Percentiles rank a stretch among this genome's conserved stretches.
These are phyloP conservation scores for Flaveria ramosissima DNA, from an alignment of 129 eudicot genomes.

Conservation along the genomic window DNA sequence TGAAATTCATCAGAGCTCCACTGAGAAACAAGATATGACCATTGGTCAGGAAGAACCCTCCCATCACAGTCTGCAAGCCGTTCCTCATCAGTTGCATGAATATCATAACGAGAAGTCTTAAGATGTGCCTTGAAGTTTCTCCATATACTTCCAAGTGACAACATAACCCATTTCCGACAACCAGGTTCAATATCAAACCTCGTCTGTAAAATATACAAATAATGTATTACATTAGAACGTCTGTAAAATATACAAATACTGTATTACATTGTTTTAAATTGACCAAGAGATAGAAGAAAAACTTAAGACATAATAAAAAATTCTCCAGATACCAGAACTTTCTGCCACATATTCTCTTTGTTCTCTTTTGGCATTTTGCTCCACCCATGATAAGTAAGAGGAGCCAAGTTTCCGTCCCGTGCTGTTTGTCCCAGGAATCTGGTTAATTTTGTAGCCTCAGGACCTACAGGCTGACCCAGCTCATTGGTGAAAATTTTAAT, in stretches of 20 bases:
- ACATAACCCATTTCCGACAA: conserved; percentile 48
- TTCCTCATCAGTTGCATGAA: conserved; percentile 49
- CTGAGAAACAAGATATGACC: conserved; percentile 45
- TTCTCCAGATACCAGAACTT: conserved; percentile 46
- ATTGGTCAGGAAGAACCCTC: conserved; percentile 64
- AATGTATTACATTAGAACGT: background rate
- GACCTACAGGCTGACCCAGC: conserved; percentile 52
- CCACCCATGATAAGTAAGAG: conserved; percentile 54
- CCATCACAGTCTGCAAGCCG: conserved; percentile 55
- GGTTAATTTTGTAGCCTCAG: conserved; percentile 42
- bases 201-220: conserved; percentile 31
- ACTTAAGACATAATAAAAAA: background rate
- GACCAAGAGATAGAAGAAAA: background rate
- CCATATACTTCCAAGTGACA: conserved; percentile 50
- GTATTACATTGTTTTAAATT: background rate
- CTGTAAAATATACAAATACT: conserved; percentile 20
- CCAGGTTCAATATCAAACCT: conserved; percentile 51
- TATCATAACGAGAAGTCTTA: conserved; percentile 39
- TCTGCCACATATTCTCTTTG: conserved; percentile 59
- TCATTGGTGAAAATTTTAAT: conserved; percentile 39
- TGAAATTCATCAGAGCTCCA: conserved; percentile 51
- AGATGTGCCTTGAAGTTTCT: conserved; percentile 45
- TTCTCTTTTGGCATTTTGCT: conserved; percentile 44
- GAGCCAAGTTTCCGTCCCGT: conserved; percentile 52
- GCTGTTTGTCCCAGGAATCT: conserved; percentile 51